A percentile compares a stretch with the other conserved stretches of the same genome.
These are phyloP conservation scores for Annulohypoxylon maeteangense DNA, from an alignment of 495 filamentous ascomycete species.

Conservation along the genomic window DNA sequence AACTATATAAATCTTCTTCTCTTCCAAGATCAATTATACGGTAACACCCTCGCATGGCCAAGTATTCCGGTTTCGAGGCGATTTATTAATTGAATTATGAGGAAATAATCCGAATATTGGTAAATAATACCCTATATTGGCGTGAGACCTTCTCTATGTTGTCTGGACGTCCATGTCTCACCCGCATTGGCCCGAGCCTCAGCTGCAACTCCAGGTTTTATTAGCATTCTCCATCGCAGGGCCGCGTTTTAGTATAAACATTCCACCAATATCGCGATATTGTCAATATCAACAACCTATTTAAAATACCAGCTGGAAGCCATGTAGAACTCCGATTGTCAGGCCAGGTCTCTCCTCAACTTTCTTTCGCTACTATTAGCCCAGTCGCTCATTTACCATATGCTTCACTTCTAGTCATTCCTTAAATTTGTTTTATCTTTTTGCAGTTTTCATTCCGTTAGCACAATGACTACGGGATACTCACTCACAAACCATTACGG, in stretches of 20 bases:
- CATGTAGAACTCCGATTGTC: neutral
- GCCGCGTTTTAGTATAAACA: conserved; percentile 40
- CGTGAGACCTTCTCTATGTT: conserved; percentile 25
- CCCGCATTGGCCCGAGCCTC: conserved; percentile 26
- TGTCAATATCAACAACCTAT: conserved; percentile 12
- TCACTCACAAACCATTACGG: conserved; percentile 46
- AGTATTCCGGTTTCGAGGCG: neutral
- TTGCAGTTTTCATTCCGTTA: neutral
- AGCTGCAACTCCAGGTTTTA: conserved; percentile 34
- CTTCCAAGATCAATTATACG: neutral
- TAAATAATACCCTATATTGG: neutral
- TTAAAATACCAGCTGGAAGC: conserved; percentile 31
- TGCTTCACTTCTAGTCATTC: conserved; percentile 41
- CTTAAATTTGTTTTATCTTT: conserved; percentile 19
- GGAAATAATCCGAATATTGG: neutral
- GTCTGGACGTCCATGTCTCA: conserved; percentile 42
- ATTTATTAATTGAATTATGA: neutral
- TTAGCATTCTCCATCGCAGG: conserved; percentile 43
- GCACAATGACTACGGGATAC: conserved; percentile 43
- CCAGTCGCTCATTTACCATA: conserved; percentile 39
- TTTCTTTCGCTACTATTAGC: conserved; percentile 30
- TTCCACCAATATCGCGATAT: conserved; percentile 38
- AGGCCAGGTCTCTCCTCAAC: conserved; percentile 24
- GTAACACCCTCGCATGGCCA: neutral
- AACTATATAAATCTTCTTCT: neutral